A percentile compares a stretch with the other conserved stretches of the same genome.
Conservation (phyloP, 2,329 filamentous ascomycete genomes). For the Thielaviopsis ethacetica region DNA sequence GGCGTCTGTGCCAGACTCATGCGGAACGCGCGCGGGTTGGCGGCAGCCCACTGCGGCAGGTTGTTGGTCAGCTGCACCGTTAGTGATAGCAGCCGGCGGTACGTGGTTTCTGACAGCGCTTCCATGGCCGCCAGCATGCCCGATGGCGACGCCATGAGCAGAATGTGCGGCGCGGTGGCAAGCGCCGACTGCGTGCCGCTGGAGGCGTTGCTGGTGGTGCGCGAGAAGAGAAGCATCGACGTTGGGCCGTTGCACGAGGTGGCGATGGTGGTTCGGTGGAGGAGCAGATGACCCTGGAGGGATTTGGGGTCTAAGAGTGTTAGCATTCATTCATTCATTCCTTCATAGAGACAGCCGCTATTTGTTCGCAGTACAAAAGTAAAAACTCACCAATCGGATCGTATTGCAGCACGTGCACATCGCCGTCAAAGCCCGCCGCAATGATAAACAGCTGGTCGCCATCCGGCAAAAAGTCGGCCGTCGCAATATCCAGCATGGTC, state of each 20-base stretch:
- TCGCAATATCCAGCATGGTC: constrained; percentile 59
- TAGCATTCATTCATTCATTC: no score
- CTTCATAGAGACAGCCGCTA: no score
- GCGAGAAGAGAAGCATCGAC: constrained; percentile 59
- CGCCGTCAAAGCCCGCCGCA: constrained; percentile 68
- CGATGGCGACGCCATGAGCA: constrained; percentile 58
- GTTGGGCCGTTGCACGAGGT: constrained; percentile 63
- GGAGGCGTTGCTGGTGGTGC: constrained; percentile 22
- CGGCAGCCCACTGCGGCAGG: constrained; percentile 58
- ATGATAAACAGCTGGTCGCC: constrained; percentile 70
- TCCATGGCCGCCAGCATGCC: constrained; percentile 65
- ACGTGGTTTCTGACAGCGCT: constrained; percentile 60
- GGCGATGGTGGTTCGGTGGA: constrained; percentile 79
- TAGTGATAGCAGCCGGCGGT: constrained; percentile 69
- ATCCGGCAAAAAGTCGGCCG: constrained; percentile 77
- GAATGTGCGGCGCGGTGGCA: constrained; percentile 23
- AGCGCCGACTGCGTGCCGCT: constrained; percentile 19
- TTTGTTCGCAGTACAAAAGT: neutral
- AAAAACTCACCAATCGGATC: constrained; percentile 69
- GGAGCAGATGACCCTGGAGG: constrained; percentile 69
- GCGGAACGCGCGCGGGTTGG: constrained; percentile 73
- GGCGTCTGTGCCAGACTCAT: constrained; percentile 30
- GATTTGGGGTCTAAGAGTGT: constrained; percentile 69
- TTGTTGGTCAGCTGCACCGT: constrained; percentile 64
- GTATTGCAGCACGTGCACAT: constrained; percentile 80